Base-by-base conservation (phyloP, 2,329 filamentous ascomycete species). In the Penicillium sclerotiorum region DNA sequence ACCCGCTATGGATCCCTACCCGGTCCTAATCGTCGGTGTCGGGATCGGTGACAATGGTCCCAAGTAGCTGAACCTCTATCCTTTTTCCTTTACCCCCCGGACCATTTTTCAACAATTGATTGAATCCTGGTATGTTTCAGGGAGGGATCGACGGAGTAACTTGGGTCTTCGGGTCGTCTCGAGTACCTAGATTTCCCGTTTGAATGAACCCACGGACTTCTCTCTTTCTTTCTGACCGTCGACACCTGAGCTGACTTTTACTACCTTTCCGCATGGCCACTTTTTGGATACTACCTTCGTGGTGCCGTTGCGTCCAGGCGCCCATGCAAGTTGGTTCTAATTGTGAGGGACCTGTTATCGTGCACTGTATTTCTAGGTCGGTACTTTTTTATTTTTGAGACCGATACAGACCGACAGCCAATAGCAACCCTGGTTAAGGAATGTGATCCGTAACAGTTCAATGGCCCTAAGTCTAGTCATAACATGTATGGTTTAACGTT, bases 1-100 rank as follows among this genome's bases (percentile, higher is more conserved):
- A 43, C 9, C 42, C 42, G 12, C 20, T 27, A 23, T 13, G 17
- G 17, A 39, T 39, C 20, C 37, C n/a, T 33, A n/a, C 42, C 39
- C 54, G 58, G 58, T 32, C 40, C 35, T 53, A 50, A 55, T 57
- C 57, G 58, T 60, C 58, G 58, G 58, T 59, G 55, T 59, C 58
- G 45, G 21, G 22, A 40, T 45, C 38, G 37, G n/a, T 21, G 22
- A 13, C 20, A 32, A 27, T 32, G 21, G 20, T 15, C 18, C 27
- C 22, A n/a, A 11, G 4, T 13, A 49, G 51, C 51, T 49, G 48
- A 56, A 42, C 22, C 13, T 32, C 17, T n/a, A n/a, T n/a, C 11
- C 21, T 21, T 46, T 42, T 21, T 23, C 9, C 20, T 22, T n/a
- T 25, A 12, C 18, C 40, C 20, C 32, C 32, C 20, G 28, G 18